These are phyloP conservation scores for Ustilago crameri DNA, from an alignment of 1,284 basidiomycete genomes.

Conservation along the genomic window DNA sequence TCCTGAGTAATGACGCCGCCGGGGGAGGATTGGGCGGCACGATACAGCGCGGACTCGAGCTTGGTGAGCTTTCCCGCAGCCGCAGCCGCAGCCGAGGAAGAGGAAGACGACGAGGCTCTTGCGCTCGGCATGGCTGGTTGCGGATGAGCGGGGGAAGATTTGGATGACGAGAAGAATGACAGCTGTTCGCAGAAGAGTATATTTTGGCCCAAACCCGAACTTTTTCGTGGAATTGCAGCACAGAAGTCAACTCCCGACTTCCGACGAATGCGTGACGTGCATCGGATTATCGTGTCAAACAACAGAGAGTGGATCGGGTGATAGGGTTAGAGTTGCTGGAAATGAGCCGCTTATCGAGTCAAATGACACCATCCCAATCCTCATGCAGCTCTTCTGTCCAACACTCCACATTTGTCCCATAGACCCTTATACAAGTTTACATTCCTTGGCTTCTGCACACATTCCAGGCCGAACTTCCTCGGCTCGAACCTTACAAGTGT, in stretches of 20 bases:
- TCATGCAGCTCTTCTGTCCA: neutral
- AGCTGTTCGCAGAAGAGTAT: no score
- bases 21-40: constrained; percentile 36
- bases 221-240: neutral
- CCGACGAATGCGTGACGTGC: neutral
- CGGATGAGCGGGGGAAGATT: neutral
- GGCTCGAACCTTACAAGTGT: no score
- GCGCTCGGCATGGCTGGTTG: constrained; percentile 33
- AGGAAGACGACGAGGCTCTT: constrained; percentile 21
- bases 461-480: no score
- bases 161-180: no score
- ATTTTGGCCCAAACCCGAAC: no score
- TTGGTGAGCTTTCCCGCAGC: constrained; percentile 46
- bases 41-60: constrained; percentile 50
- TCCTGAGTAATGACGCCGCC: constrained; percentile 55
- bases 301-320: constrained; percentile 26
- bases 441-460: no score
- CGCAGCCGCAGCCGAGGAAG: constrained; percentile 4
- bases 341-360: constrained; percentile 4
- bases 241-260: constrained; percentile 1
- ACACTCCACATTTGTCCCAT: neutral
- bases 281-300: constrained; percentile 8
- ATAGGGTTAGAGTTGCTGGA: constrained; percentile 4
- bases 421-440: neutral
- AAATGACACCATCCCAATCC: constrained; percentile 35